Evolutionary conservation across 2,329 filamentous ascomycete species (phyloP).

Genomic region (Ophiostoma himal-ulmi): DNA sequence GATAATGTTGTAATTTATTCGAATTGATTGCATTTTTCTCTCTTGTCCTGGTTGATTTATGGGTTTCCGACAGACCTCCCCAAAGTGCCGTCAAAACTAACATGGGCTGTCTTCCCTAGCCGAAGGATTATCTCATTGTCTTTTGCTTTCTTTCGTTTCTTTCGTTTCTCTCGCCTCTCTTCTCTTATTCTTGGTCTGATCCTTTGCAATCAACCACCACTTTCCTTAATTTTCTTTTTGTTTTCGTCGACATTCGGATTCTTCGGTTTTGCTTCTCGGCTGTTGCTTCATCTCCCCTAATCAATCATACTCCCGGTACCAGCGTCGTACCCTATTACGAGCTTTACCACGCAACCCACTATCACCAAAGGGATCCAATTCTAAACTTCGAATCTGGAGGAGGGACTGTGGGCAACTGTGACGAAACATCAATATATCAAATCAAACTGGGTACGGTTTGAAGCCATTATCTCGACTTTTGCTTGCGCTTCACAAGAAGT

Average conservation of each 20-base stretch:
- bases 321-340: conserved; percentile 14
- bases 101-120: neutral
- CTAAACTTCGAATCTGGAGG: neutral
- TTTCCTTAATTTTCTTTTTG: neutral
- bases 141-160: conserved; percentile 4
- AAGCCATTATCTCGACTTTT: neutral
- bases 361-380: neutral
- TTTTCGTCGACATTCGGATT: neutral
- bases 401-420: conserved; percentile 5
- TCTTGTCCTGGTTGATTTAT: neutral
- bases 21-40: neutral
- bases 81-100: conserved; percentile 3
- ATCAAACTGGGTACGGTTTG: neutral
- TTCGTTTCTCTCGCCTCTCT: neutral
- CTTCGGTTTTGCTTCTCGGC: neutral
- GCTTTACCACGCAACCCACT: conserved; percentile 3
- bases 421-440: neutral
- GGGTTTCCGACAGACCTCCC: neutral
- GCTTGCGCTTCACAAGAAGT: neutral
- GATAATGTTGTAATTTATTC: conserved; percentile 7
- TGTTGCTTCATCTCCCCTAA: neutral
- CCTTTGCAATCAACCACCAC: neutral
- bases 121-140: neutral
- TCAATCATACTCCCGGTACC: neutral
- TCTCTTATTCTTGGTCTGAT: neutral